Evolutionary conservation across 129 eudicot species (phyloP).

Genomic region (sunflower (Helianthus annuus)): HanXRQr2.0-SUNRISE NC_035440.2:108822175-108822674

Average conservation of each 20-base stretch:
- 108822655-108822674: slow-evolving; percentile 59
- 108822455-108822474: slow-evolving; percentile 54
- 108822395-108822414: slow-evolving; percentile 1
- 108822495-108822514: slow-evolving; percentile 63
- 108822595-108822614: slow-evolving; percentile 65
- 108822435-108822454: slow-evolving; percentile 5
- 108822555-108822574: slow-evolving; percentile 70
- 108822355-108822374: not conserved
- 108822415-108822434: not conserved
- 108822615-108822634: slow-evolving; percentile 62
- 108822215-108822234: too few relatives aligned
- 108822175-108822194: too few relatives aligned
- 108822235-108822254: too few relatives aligned
- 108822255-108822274: too few relatives aligned
- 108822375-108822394: not conserved
- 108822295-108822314: too few relatives aligned
- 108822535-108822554: slow-evolving; percentile 66
- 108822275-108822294: too few relatives aligned
- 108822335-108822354: too few relatives aligned
- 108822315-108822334: too few relatives aligned
- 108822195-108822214: too few relatives aligned
- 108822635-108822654: slow-evolving; percentile 55
- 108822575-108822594: slow-evolving; percentile 61
- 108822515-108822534: slow-evolving; percentile 66
- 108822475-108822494: slow-evolving; percentile 50